phyloP scores from a whole-genome alignment of 345 rosid species.

The Hirschfeldia incana region DNA sequence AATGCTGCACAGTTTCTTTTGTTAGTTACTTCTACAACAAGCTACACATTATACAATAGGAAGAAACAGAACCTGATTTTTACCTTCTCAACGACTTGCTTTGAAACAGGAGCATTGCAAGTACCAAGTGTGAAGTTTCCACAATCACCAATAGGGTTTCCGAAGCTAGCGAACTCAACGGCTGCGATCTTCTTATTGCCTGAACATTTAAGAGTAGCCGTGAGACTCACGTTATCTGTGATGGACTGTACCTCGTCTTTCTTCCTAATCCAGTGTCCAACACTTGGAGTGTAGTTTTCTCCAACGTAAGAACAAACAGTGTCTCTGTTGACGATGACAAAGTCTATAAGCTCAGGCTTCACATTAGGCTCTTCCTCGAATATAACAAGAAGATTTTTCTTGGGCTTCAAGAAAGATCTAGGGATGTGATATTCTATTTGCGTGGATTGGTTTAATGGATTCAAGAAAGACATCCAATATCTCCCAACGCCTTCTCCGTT shows the following conservation, averaged over 20 bases:
- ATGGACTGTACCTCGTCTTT: conserved; percentile 40
- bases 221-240: conserved; percentile 45
- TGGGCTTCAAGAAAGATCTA: conserved; percentile 67
- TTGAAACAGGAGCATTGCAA: conserved; percentile 56
- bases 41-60: neutral
- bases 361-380: conserved; percentile 69
- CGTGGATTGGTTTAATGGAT: conserved; percentile 66
- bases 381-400: conserved; percentile 60
- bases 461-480: conserved; percentile 71
- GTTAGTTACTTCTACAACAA: conserved; percentile 1
- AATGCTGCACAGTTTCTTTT: conserved; percentile 39
- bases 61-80: neutral
- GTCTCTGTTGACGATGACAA: conserved; percentile 60
- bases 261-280: conserved; percentile 53
- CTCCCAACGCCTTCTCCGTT: conserved; percentile 86
- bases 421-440: conserved; percentile 90
- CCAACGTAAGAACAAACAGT: conserved; percentile 64
- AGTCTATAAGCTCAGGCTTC: conserved; percentile 56
- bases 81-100: conserved; percentile 67
- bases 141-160: conserved; percentile 72
- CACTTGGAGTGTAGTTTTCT: conserved; percentile 65
- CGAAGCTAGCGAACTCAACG: conserved; percentile 84
- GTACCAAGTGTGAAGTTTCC: conserved; percentile 55
- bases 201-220: conserved; percentile 58
- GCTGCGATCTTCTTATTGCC: conserved; percentile 46